Conservation (phyloP, 2,329 filamentous ascomycete species). For the Aspergillus aculeatinus region DNA sequence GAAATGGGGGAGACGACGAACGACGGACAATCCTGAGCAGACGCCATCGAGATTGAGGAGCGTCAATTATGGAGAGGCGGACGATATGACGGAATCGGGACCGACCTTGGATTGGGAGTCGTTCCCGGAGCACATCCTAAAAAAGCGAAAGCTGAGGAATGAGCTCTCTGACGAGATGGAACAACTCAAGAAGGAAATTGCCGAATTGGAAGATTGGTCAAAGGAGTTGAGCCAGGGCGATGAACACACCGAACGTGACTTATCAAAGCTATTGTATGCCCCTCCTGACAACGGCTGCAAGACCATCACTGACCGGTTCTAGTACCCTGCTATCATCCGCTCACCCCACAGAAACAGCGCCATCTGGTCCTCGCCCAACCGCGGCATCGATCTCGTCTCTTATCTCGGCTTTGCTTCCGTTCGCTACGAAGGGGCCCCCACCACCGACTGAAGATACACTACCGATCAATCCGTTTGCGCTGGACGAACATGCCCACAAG, state of each 20-base stretch:
- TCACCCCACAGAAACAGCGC: slow-evolving; percentile 3
- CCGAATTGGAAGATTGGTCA: slow-evolving; percentile 58
- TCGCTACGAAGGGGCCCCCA: slow-evolving; percentile 31
- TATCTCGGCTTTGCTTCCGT: slow-evolving; percentile 44
- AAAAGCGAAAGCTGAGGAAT: slow-evolving; percentile 55
- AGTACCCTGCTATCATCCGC: background rate
- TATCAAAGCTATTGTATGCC: slow-evolving; percentile 37
- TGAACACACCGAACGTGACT: slow-evolving; percentile 30
- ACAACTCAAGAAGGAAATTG: slow-evolving; percentile 59
- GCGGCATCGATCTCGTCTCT: slow-evolving; percentile 35
- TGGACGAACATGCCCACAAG: slow-evolving; percentile 55
- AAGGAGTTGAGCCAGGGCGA: slow-evolving; percentile 50
- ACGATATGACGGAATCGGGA: slow-evolving; percentile 9
- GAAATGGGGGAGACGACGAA: slow-evolving; percentile 27
- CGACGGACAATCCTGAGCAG: slow-evolving; percentile 22
- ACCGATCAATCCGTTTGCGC: slow-evolving; percentile 64
- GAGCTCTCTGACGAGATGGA: slow-evolving; percentile 57
- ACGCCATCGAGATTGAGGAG: slow-evolving; percentile 33
- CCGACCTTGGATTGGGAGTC: slow-evolving; percentile 11
- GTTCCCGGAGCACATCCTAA: slow-evolving; percentile 26
- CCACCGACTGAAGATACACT: slow-evolving; percentile 38
- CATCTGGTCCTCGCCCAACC: slow-evolving; percentile 28
- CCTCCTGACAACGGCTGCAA: background rate
- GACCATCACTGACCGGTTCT: slow-evolving; percentile 20
- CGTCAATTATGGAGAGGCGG: slow-evolving; percentile 19